These are phyloP conservation scores for Hanseniaspora uvarum DNA, from an alignment of 1,139 yeast genomes.

Conservation along the genomic window DNA sequence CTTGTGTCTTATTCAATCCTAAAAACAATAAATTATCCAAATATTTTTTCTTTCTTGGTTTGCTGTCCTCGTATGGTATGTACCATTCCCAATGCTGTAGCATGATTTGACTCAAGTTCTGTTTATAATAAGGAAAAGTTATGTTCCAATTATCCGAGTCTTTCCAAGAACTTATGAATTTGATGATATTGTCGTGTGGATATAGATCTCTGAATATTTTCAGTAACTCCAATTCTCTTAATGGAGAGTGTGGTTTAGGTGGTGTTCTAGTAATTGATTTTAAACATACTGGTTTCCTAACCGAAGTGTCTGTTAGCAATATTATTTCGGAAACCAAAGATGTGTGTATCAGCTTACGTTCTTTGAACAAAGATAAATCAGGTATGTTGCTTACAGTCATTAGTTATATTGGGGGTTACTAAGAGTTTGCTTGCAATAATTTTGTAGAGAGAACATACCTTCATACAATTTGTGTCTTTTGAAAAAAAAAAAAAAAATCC, in stretches of 20 bases:
- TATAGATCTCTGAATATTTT: conserved; percentile 19
- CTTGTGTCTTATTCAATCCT: no score
- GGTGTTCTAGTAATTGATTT: conserved; percentile 24
- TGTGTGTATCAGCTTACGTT: conserved; percentile 2
- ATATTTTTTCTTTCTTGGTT: neutral
- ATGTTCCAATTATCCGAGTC: neutral
- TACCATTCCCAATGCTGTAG: conserved; percentile 25
- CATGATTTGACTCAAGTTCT: conserved; percentile 18
- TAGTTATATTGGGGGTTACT: neutral
- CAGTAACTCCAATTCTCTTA: conserved; percentile 25
- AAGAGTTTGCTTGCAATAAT: no score
- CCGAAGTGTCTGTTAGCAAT: conserved; percentile 16
- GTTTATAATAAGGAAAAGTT: conserved; percentile 6
- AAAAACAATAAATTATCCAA: neutral
- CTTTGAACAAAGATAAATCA: neutral
- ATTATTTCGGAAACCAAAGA: conserved; percentile 26
- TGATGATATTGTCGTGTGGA: conserved; percentile 3
- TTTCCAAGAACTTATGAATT: conserved; percentile 14
- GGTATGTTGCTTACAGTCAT: neutral
- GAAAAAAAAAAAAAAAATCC: no score
- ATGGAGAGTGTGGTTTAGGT: conserved; percentile 28
- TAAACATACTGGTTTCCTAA: conserved; percentile 16
- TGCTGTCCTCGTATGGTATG: no score
- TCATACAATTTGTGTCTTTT: neutral
- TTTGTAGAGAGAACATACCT: no score